Conservation (phyloP, 176 grass and related monocot species). For the Phyllostachys edulis region DNA sequence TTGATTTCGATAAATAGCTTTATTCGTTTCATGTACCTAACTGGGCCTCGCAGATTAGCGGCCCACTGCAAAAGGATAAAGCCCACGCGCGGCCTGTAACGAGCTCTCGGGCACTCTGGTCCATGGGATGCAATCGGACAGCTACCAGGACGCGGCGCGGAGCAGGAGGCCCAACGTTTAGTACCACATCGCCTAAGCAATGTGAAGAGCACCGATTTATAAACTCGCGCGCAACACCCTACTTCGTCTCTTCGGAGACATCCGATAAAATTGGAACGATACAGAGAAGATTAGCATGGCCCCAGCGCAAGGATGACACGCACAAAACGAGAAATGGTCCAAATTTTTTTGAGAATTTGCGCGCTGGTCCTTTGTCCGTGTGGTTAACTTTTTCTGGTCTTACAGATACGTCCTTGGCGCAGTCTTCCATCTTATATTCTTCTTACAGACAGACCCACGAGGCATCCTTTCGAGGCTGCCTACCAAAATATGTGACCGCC, state of each 20-base stretch:
- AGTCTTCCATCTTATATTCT: not conserved
- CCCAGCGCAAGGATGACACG: slow-evolving; percentile 11
- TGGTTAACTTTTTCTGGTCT: not conserved
- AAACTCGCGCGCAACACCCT: accelerated
- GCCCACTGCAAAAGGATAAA: not conserved
- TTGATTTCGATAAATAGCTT: not conserved
- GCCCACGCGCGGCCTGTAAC: not conserved
- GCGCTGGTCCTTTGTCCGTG: not conserved
- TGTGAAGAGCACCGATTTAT: accelerated
- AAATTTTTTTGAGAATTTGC: slow-evolving; percentile 1
- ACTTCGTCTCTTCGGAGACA: not conserved
- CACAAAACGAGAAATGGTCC: slow-evolving; percentile 23
- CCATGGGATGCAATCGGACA: not conserved
- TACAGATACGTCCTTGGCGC: not conserved
- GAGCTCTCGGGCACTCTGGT: not conserved
- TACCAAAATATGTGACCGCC: no score
- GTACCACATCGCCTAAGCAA: not conserved
- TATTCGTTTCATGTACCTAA: not conserved
- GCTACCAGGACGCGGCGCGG: not conserved
- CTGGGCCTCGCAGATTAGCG: no score
- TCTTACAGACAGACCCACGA: not conserved
- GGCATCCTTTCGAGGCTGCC: no score
- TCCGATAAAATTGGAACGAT: slow-evolving; percentile 7
- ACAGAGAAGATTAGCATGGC: slow-evolving; percentile 23
- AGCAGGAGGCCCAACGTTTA: not conserved